These are phyloP conservation scores for Hypoxylon fragiforme DNA, from an alignment of 495 filamentous ascomycete species.

Conservation along the genomic window DNA sequence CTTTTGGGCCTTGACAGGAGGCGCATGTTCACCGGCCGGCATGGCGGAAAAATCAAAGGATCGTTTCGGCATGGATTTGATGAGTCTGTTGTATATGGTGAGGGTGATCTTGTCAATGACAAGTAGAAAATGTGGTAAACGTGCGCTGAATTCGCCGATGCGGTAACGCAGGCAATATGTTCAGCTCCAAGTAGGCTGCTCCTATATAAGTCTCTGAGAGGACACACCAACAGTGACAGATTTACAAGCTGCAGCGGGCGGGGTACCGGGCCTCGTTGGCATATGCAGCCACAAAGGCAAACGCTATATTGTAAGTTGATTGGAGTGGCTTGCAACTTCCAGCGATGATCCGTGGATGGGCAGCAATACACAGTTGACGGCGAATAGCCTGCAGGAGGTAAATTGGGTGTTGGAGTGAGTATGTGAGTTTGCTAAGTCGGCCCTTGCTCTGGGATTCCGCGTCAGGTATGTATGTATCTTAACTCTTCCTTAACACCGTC, in stretches of 20 bases:
- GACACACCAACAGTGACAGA: neutral
- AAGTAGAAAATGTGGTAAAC: neutral
- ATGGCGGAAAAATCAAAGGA: conserved; percentile 26
- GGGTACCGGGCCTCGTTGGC: conserved; percentile 28
- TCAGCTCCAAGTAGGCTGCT: neutral
- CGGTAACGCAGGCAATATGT: neutral
- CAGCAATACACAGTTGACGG: too few relatives aligned
- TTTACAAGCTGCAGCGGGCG: conserved; percentile 13
- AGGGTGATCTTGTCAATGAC: neutral
- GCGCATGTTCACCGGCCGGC: conserved; percentile 13
- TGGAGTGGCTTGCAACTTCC: conserved; percentile 1
- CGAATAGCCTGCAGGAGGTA: too few relatives aligned
- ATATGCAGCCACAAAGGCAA: conserved; percentile 27
- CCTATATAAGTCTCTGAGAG: conserved; percentile 13
- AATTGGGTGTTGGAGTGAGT: too few relatives aligned
- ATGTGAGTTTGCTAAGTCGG: too few relatives aligned
- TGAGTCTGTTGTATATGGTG: neutral
- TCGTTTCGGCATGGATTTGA: conserved; percentile 33
- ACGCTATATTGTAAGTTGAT: conserved; percentile 1
- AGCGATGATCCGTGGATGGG: neutral
- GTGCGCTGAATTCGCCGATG: neutral
- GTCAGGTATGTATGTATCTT: too few relatives aligned
- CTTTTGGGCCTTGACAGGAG: conserved; percentile 37
- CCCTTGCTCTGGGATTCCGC: too few relatives aligned
- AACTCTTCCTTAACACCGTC: too few relatives aligned